Evolutionary conservation across 352 stramenopile species (phyloP), one percentile per base, ranked within the genome.

Genomic region (Aphanomyces astaci): DNA sequence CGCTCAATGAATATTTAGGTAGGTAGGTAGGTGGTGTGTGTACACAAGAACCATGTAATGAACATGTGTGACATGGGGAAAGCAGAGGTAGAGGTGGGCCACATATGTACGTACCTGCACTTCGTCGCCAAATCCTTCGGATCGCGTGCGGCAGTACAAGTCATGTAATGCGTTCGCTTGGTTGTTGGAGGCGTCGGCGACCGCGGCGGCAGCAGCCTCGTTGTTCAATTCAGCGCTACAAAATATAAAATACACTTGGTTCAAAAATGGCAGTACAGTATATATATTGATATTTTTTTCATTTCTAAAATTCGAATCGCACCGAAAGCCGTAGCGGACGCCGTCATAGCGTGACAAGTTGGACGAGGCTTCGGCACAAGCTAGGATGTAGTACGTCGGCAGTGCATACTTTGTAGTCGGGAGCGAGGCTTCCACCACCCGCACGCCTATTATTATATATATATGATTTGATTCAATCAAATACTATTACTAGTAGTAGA

Each of bases 311-410:
- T n/a, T n/a, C n/a, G n/a, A n/a, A n/a, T 62, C 28, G 22, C 40
- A 40, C 53, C 56, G 22, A 71, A 89, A 81, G 39, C 91, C 90
- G 46, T 97, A 97, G 59, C 88, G 84, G 59, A 99, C 89, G 15
- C 96, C 96, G 76, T 99, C 96, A 74, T 99, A 99, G 45, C 96
- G 84, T 51, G 91, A 96, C 49, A 99, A 79, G 75, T 99, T 99
- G 0, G 96, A 98, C 32, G 92, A 98, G 11, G 97, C 97, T 78
- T 99, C 97, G 1, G 96, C 96, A 71, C 94, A 98, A 10, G 96
- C 95, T 40, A 99, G 75, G n/a, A 99, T 97, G 73, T 99, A 99
- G 74, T 99, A 99, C 1, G 96, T 88, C 36, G 96, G 87, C 43
- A 99, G 89, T 27, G 90, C 95, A 27, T 90, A 77, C 80, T 84